Evolutionary conservation across 306 rosid genomes (phyloP).

Genomic region (Astragalus glycyphyllos): DNA sequence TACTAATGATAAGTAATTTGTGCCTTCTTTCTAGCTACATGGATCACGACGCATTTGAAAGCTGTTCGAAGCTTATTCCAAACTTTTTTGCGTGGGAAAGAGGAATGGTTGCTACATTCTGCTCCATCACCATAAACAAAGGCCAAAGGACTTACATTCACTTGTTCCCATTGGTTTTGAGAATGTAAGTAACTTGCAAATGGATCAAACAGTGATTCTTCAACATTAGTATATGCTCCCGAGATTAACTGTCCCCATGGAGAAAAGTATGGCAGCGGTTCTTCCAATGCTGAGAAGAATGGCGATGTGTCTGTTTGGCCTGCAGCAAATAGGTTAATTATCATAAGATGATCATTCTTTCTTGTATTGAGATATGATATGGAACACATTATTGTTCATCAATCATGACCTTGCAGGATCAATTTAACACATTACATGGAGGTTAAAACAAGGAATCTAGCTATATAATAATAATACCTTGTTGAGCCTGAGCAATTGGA

Average conservation of each 20-base stretch:
- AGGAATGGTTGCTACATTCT: not conserved
- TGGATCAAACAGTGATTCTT: conserved; percentile 16
- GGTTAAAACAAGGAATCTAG: too few relatives aligned
- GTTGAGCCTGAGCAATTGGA: conserved; percentile 10
- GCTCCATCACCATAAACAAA: conserved; percentile 19
- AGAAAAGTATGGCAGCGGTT: not conserved
- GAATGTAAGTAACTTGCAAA: conserved; percentile 21
- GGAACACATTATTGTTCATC: too few relatives aligned
- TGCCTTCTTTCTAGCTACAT: conserved; percentile 42
- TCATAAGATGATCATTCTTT: not conserved
- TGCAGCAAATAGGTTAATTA: conserved; percentile 30
- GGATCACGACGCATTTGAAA: conserved; percentile 37
- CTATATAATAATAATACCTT: conserved; percentile 44
- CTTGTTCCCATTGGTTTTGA: conserved; percentile 33
- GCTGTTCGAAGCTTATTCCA: conserved; percentile 48
- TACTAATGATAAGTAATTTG: not conserved
- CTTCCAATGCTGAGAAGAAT: not conserved
- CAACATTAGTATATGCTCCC: not conserved
- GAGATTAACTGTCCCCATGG: conserved; percentile 14
- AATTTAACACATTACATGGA: too few relatives aligned
- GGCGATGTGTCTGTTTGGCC: conserved; percentile 31
- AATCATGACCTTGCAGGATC: too few relatives aligned
- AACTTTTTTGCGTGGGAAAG: conserved; percentile 38
- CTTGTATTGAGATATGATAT: too few relatives aligned
- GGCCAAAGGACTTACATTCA: not conserved